Percentiles rank a stretch among this genome's conserved stretches.
phyloP scores from a whole-genome alignment of 306 rosid genomes.

The Prunus mume region DNA sequence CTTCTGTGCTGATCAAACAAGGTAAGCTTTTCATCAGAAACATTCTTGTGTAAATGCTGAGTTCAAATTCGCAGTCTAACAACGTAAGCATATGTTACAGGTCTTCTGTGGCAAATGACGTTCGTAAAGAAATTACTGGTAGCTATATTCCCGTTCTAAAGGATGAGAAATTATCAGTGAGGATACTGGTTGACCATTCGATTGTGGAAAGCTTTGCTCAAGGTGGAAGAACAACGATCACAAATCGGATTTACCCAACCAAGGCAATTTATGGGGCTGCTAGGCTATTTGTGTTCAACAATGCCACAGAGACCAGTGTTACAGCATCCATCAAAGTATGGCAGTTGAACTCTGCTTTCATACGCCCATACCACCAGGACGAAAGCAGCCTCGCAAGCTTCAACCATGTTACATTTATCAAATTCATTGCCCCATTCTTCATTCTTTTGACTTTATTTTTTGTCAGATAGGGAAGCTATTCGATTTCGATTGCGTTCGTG shows the following conservation, averaged over 20 bases:
- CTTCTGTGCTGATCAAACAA: conserved; percentile 74
- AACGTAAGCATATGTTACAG: conserved; percentile 20
- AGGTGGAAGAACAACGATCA: conserved; percentile 80
- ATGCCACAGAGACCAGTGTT: conserved; percentile 62
- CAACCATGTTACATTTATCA: conserved; percentile 3
- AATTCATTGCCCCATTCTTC: not conserved
- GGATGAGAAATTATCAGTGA: conserved; percentile 62
- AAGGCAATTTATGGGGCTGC: conserved; percentile 87
- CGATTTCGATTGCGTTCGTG: conserved; percentile 3
- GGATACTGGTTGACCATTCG: conserved; percentile 89
- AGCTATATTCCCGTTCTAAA: conserved; percentile 64
- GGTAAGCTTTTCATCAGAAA: conserved; percentile 31
- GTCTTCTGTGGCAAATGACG: conserved; percentile 76
- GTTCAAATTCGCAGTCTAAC: not conserved
- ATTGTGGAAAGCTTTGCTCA: conserved; percentile 85
- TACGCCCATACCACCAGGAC: conserved; percentile 56
- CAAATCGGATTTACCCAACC: conserved; percentile 85
- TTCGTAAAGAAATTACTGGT: conserved; percentile 53
- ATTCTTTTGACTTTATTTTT: not conserved
- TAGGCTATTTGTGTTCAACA: conserved; percentile 70
- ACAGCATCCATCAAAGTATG: conserved; percentile 70
- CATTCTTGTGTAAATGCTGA: not conserved
- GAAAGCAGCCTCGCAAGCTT: conserved; percentile 15
- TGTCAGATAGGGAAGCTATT: not conserved
- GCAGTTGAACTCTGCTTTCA: conserved; percentile 96